A percentile compares a stretch with the other conserved stretches of the same genome.
These are phyloP conservation scores for Cladophialophora immunda DNA, from an alignment of 2,329 filamentous ascomycete genomes.

Conservation along the genomic window DNA sequence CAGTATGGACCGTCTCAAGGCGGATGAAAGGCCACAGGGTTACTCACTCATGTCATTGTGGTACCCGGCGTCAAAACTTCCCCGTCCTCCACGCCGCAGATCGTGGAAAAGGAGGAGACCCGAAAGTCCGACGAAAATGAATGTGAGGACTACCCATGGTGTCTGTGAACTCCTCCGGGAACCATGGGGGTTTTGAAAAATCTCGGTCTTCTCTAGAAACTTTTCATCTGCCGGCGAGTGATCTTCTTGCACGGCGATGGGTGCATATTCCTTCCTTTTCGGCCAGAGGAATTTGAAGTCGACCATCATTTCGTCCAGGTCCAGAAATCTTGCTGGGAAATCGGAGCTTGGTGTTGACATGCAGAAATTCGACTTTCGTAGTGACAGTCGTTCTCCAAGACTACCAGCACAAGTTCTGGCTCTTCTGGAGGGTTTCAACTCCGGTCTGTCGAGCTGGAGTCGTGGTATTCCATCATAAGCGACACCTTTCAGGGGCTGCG, in stretches of 20 bases:
- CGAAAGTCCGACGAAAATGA: slow-evolving; percentile 9
- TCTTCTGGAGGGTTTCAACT: too few species aligned
- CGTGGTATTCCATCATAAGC: too few species aligned
- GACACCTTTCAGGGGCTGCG: too few species aligned
- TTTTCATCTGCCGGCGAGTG: slow-evolving; percentile 2
- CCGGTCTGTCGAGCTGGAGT: too few species aligned
- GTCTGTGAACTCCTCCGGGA: background rate
- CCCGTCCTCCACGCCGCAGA: slow-evolving; percentile 8
- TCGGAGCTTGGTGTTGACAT: background rate
- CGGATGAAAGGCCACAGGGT: background rate
- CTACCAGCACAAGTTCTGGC: too few species aligned
- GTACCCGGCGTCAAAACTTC: slow-evolving; percentile 1
- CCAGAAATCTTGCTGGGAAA: slow-evolving; percentile 2
- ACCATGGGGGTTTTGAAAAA: background rate
- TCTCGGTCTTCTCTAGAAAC: background rate
- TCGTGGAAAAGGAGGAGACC: slow-evolving; percentile 9
- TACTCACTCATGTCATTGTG: slow-evolving; percentile 13
- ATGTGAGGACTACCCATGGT: slow-evolving; percentile 7
- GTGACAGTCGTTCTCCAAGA: too few species aligned
- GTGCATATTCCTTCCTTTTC: background rate
- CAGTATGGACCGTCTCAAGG: background rate
- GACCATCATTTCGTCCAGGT: slow-evolving; percentile 18
- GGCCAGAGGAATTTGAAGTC: slow-evolving; percentile 12
- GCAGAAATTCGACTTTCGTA: background rate
- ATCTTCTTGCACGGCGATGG: background rate